Evolutionary conservation across 176 grass and related monocot species (phyloP), one percentile per base, ranked within the genome.

Genomic region (Themeda triandra): DNA sequence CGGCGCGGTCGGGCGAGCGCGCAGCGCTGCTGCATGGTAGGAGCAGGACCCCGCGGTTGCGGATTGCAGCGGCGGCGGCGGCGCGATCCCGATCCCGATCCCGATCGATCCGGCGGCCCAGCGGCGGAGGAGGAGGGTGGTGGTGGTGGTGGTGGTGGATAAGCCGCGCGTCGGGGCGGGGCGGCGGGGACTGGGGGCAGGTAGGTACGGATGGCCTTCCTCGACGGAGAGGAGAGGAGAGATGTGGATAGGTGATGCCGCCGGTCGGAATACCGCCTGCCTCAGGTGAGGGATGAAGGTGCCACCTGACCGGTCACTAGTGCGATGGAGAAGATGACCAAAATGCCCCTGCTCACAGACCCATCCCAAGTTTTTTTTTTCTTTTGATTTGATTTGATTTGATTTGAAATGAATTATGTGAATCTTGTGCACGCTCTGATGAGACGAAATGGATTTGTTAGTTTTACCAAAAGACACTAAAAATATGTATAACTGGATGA

Each of bases 241-340:
- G 59, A 68, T 60, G 62, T 7, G 39, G 66, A 78, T 53, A 80
- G 67, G 63, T 86, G 71, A 58, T 33, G 79, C 85, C n/a, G n/a
- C n/a, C 85, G 59, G 83, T 88, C 91, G 65, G 87, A 94, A 84
- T 93, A 89, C 80, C 77, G 80, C 96, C 96, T 93, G 82, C 85
- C 88, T 89, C 72, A 66, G 91, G 69, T 89, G 35, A 14, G 63
- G 7, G 76, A n/a, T 51, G 71, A n/a, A 86, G 71, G 63, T 85
- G n/a, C 2, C 79, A 80, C 72, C 86, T 74, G 19, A 49, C 51
- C 63, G 53, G 17, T 6, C 63, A 0, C 63, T 13, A 23, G 27
- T 45, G 28, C 24, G 32, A 27, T 5, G 2, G 1, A 1, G 10
- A 70, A 69, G 56, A 87, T 91, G 69, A 92, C 93, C 3, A 0